Evolutionary conservation across 2,329 filamentous ascomycete genomes (phyloP), one percentile per base, ranked within the genome.

Genomic region (Neofusicoccum parvum): DNA sequence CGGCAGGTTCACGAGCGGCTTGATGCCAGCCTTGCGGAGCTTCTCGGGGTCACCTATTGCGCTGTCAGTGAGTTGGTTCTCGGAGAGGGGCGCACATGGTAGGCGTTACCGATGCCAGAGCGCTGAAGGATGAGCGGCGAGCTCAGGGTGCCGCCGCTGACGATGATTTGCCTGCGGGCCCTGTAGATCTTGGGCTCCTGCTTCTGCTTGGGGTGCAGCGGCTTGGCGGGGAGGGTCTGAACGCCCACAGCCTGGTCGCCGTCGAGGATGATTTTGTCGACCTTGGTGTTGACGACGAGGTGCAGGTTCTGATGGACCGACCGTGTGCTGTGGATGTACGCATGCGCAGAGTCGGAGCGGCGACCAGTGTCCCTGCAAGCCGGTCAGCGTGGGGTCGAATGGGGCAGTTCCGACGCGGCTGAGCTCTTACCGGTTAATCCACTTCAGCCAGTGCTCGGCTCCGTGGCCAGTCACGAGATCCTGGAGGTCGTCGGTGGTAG

Each of bases 391-490:
- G 5, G 20, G 14, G 6, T 27, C 37, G 9, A 23, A 36, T 34
- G 32, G 5, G 23, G n/a, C 17, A 46, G 3, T 2, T 37, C 12
- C 10, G 27, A 5, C 27, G 5, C 27, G 27, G 11, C 20, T 37
- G 32, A 45, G 45, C 36, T 77, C 79, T 54, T 80, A 79, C 54
- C 81, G 85, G 72, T 94, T 93, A 78, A 94, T 93, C 91, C 91
- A 94, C 78, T 94, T 93, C 65, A 94, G 80, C 91, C 91, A 94
- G 69, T 93, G 90, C 78, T 93, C 90, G 51, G 90, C 91, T 68
- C 91, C 91, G 51, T 85, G 83, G 50, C 80, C 88, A 1, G 88
- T 91, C 34, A 79, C 80, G 62, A 93, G 80, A 71, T 94, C 91
- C 74, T 94, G 88, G 3, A 92, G 82, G 73, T 94, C 91, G 73